phyloP scores from a whole-genome alignment of 169 alveolate species.

The Plasmodium fragile region DNA sequence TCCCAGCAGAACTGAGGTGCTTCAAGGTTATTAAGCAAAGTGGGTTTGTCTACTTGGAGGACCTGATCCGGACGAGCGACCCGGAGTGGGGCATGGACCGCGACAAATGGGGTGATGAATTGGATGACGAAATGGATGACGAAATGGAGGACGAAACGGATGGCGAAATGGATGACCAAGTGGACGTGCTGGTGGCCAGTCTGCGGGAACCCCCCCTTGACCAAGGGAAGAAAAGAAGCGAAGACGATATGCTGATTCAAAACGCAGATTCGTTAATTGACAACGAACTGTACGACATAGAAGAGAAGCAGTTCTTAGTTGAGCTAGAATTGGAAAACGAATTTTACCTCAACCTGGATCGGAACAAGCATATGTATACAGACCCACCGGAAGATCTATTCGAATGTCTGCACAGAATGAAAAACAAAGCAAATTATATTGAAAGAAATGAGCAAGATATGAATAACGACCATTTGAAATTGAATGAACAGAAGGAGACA shows the following conservation, averaged over 20 bases:
- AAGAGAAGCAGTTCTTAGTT: constrained; percentile 29
- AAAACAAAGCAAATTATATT: constrained; percentile 23
- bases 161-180: background rate
- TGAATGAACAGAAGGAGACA: constrained; percentile 30
- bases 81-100: background rate
- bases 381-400: constrained; percentile 63
- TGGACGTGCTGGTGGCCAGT: background rate
- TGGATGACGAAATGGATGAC: background rate
- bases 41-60: constrained; percentile 3
- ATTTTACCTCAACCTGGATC: constrained; percentile 29
- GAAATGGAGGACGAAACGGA: background rate
- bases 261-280: constrained; percentile 34
- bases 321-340: constrained; percentile 38
- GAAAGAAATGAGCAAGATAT: constrained; percentile 17
- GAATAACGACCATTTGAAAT: constrained; percentile 32
- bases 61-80: background rate
- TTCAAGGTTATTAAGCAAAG: constrained; percentile 24
- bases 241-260: constrained; percentile 10
- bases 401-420: constrained; percentile 54
- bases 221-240: background rate
- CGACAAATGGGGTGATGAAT: background rate
- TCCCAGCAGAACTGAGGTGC: constrained; percentile 22
- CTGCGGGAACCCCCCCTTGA: background rate
- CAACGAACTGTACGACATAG: constrained; percentile 22
- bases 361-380: constrained; percentile 34